phyloP scores from a whole-genome alignment of 1,139 yeast genomes.

The Hansenula sp. region DNA sequence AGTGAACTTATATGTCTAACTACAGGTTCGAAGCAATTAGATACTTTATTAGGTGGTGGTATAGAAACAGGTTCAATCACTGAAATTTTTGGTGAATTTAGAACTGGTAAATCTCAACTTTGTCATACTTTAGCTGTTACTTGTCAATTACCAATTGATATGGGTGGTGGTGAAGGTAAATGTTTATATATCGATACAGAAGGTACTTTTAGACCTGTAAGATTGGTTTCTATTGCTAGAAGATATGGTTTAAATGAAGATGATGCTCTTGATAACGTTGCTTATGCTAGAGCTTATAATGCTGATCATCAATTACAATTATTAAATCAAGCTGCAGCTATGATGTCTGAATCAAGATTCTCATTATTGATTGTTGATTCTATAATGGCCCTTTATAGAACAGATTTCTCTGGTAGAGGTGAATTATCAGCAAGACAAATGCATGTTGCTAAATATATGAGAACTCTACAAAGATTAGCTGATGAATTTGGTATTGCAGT shows the following conservation, averaged over 20 bases:
- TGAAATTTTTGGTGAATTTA: slow-evolving; percentile 93
- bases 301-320: slow-evolving; percentile 94
- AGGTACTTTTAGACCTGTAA: slow-evolving; percentile 91
- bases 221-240: slow-evolving; percentile 85
- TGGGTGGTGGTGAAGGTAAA: slow-evolving; percentile 99
- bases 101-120: slow-evolving; percentile 95
- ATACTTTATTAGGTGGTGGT: slow-evolving; percentile 94
- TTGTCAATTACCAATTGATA: slow-evolving; percentile 92
- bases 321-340: slow-evolving; percentile 84
- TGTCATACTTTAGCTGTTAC: slow-evolving; percentile 97
- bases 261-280: slow-evolving; percentile 93
- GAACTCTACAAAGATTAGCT: slow-evolving; percentile 86
- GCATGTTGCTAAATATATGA: slow-evolving; percentile 90
- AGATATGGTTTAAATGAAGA: slow-evolving; percentile 92
- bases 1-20: slow-evolving; percentile 89
- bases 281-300: slow-evolving; percentile 94
- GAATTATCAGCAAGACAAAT: slow-evolving; percentile 93
- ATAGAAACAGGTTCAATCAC: slow-evolving; percentile 96
- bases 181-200: slow-evolving; percentile 96
- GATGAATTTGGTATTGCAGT: slow-evolving; percentile 99
- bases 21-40: slow-evolving; percentile 92
- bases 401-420: slow-evolving; percentile 95
- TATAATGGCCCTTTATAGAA: slow-evolving; percentile 92
- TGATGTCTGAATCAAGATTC: slow-evolving; percentile 94
- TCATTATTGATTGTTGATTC: slow-evolving; percentile 86